Conservation (phyloP, 2,329 filamentous ascomycete genomes). For the Cryphonectria naterciae region DNA sequence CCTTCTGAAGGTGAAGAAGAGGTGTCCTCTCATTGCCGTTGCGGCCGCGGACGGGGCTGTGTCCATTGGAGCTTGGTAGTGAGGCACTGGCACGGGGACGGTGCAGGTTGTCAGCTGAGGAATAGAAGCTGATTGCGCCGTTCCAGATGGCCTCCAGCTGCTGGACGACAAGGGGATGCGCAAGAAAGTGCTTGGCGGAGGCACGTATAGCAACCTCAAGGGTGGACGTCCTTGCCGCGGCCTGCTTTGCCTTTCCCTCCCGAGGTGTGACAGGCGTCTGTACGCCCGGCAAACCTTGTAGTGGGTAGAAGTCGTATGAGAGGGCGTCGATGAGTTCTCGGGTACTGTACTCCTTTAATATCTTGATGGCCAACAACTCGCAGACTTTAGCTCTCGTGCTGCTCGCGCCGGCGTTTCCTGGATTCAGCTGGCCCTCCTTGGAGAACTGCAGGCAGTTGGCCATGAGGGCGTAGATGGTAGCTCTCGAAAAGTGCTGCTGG, state of each 20-base stretch:
- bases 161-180: conserved; percentile 88
- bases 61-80: conserved; percentile 25
- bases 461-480: conserved; percentile 86
- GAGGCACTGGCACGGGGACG: conserved; percentile 50
- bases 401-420: conserved; percentile 82
- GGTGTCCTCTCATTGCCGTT: conserved; percentile 52
- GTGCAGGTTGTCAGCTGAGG: conserved; percentile 82
- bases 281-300: conserved; percentile 72
- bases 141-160: conserved; percentile 98
- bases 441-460: conserved; percentile 92
- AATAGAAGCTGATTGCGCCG: conserved; percentile 92
- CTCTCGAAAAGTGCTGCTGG: conserved; percentile 79
- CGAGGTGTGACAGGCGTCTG: conserved; percentile 45
- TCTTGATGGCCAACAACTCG: conserved; percentile 85
- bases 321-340: conserved; percentile 91
- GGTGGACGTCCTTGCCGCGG: conserved; percentile 80
- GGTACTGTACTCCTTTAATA: conserved; percentile 87
- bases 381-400: conserved; percentile 85
- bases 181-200: conserved; percentile 88
- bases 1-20: conserved; percentile 48
- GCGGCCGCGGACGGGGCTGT: conserved; percentile 35
- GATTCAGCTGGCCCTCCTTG: conserved; percentile 82
- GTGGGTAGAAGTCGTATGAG: conserved; percentile 91
- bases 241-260: conserved; percentile 52
- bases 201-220: conserved; percentile 92